These are phyloP conservation scores for Hygrophoropsis aurantiaca DNA, from an alignment of 768 basidiomycete species.

Conservation along the genomic window DNA sequence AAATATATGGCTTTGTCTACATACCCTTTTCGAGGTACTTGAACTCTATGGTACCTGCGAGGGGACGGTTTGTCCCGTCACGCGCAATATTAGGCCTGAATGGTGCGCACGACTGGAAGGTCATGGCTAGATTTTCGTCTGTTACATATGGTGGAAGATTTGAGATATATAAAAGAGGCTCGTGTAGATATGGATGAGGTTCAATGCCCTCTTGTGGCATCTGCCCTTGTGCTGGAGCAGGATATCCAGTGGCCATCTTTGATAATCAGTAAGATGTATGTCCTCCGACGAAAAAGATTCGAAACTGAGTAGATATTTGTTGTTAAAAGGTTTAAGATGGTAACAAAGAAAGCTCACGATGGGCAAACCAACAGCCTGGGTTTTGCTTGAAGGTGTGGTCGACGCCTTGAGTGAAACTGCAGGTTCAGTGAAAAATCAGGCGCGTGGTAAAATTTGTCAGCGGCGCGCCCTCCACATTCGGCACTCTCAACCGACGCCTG, in stretches of 20 bases:
- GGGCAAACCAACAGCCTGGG: conserved; percentile 30
- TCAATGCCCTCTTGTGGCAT: conserved; percentile 26
- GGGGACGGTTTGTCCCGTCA: conserved; percentile 49
- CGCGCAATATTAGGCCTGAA: conserved; percentile 77
- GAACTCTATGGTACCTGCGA: conserved; percentile 82
- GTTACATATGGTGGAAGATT: conserved; percentile 70
- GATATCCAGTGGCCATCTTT: conserved; percentile 36
- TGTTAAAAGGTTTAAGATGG: neutral
- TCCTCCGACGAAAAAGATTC: neutral
- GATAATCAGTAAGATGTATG: conserved; percentile 25
- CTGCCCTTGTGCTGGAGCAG: conserved; percentile 31
- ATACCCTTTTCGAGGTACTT: conserved; percentile 78
- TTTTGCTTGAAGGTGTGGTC: conserved; percentile 28
- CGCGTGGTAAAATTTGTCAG: conserved; percentile 34
- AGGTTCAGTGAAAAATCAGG: conserved; percentile 27
- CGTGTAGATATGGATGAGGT: conserved; percentile 82
- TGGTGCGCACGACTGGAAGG: conserved; percentile 74
- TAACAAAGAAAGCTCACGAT: conserved; percentile 18
- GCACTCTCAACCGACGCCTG: too few species aligned
- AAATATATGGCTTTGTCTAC: too few species aligned
- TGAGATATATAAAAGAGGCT: conserved; percentile 79
- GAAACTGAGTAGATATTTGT: neutral
- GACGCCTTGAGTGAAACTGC: conserved; percentile 13
- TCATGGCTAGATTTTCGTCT: conserved; percentile 74
- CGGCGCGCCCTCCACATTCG: conserved; percentile 1